Evolutionary conservation across 768 basidiomycete species (phyloP), one percentile per base, ranked within the genome.

Genomic region (Xerocomellus amylosporus): DNA sequence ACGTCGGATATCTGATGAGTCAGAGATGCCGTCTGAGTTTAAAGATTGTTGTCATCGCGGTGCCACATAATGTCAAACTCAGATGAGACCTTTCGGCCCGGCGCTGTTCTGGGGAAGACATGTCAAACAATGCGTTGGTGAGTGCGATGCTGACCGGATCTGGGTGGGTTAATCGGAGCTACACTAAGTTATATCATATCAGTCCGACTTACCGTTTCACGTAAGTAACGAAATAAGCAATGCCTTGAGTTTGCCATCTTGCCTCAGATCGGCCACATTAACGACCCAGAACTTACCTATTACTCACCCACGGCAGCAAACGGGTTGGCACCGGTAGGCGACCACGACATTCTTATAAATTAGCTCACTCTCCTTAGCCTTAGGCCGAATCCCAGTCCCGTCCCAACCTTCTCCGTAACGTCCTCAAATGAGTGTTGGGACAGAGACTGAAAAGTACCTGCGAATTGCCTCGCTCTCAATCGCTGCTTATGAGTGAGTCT

Each of bases 401-500:
- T 5, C 24, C 36, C n/a, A 17, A 5, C 26, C 34, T 24, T 49
- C 50, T 49, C 36, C 30, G 20, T 26, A 42, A 8, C 19, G 13
- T 24, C 14, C 37, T 12, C 41, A 39, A 37, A 65, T 65, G 60
- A 36, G 43, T 36, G 64, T 66, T 12, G 60, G 66, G 1, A 19
- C 54, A 38, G 64, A 63, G 24, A 57, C 71, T 14, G 66, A 70
- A 62, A 62, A 54, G 46, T 73, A 71, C 54, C 53, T 75, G 48
- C 70, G 74, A 33, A 58, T 74, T 47, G 59, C 66, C 38, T 70
- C 75, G 15, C 52, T 75, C 49, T 69, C 75, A 8, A 69, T 75
- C 46, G 73, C 72, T 15, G 61, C 61, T 31, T 75, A 75, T 50
- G 75, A 75, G 74, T 75, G 14, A 44, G 74, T 65, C 19, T 22